phyloP scores from a whole-genome alignment of 768 basidiomycete species.

The Kondoa subrosea region DNA sequence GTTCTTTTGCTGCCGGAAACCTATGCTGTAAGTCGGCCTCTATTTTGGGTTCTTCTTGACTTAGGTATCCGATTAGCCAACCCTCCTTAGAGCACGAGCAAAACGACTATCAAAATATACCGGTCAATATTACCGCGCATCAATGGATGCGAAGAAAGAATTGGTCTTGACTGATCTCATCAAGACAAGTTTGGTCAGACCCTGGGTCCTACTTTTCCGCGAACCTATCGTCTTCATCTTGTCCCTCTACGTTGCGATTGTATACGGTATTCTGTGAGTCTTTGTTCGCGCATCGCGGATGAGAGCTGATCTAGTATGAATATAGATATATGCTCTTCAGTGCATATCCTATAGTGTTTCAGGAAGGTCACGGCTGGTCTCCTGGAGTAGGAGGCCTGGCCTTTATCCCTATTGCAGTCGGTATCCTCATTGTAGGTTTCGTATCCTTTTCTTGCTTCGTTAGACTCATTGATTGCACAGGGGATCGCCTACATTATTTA shows the following conservation, averaged over 20 bases:
- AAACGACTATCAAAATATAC: slow-evolving; percentile 28
- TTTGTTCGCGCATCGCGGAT: slow-evolving; percentile 7
- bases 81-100: slow-evolving; percentile 29
- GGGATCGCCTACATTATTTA: slow-evolving; percentile 22
- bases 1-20: slow-evolving; percentile 30
- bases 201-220: slow-evolving; percentile 32
- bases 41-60: not conserved
- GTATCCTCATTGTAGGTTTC: slow-evolving; percentile 9
- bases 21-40: slow-evolving; percentile 26
- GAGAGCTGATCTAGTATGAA: not conserved
- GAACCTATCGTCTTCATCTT: slow-evolving; percentile 34
- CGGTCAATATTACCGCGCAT: slow-evolving; percentile 29
- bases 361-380: slow-evolving; percentile 32
- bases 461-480: not conserved
- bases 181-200: slow-evolving; percentile 29
- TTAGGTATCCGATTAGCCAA: slow-evolving; percentile 14
- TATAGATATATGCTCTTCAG: slow-evolving; percentile 27
- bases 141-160: slow-evolving; percentile 29
- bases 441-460: not conserved
- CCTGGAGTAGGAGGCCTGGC: slow-evolving; percentile 35
- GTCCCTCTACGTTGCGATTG: slow-evolving; percentile 27
- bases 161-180: slow-evolving; percentile 26
- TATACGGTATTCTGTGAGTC: slow-evolving; percentile 14
- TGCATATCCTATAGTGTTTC: slow-evolving; percentile 33
- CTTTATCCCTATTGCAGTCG: slow-evolving; percentile 20